Base-by-base conservation (phyloP, 179 eudicot species). In the Pouteria campechiana region DNA sequence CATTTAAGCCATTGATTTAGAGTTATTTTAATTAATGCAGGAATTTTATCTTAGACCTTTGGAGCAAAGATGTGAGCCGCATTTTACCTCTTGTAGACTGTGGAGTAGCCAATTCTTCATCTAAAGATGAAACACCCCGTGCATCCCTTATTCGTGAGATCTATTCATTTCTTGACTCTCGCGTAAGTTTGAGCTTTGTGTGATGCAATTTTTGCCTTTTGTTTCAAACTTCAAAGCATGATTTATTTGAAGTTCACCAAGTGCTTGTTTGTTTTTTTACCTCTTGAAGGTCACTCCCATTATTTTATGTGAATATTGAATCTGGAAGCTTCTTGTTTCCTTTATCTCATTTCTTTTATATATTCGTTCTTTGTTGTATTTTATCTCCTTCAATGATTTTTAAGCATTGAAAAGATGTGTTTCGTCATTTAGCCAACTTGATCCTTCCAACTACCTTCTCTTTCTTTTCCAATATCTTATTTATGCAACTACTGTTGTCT, bases 51-150 rank as follows among this genome's bases (percentile, higher is more conserved):
- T 69, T 92, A 48, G 64, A 79, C 46, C 83, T 78, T 52, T 92
- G 99, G 99, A 80, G 69, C 62, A 83, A 80, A 68, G 86, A 92
- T 61, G 79, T 87, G 17, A 75, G 68, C 55, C 92, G 96, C 47
- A 57, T 92, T 52, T 73, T 87, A 66, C 94, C 80, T 41, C 74
- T 83, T 14, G 48, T 73, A 28, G 94, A 83, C 45, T 92, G 87
- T 71, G 96, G 94, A 36, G 73, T 79, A 30, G 40, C 79, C 58
- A 74, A 65, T 29, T 52, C 50, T 59, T 74, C 77, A 41, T 27
- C 50, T 50, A 69, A 25, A 22, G 48, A 64, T 50, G 96, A 80
- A 64, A 48, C 79, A 37, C 61, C 69, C 5, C 64, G 41, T 31
- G 66, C 64, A 67, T 78, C 93, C 50, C 70, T 88, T 36, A 61